phyloP scores from a whole-genome alignment of 495 filamentous ascomycete genomes.

The Amphirosellinia nigrospora region DNA sequence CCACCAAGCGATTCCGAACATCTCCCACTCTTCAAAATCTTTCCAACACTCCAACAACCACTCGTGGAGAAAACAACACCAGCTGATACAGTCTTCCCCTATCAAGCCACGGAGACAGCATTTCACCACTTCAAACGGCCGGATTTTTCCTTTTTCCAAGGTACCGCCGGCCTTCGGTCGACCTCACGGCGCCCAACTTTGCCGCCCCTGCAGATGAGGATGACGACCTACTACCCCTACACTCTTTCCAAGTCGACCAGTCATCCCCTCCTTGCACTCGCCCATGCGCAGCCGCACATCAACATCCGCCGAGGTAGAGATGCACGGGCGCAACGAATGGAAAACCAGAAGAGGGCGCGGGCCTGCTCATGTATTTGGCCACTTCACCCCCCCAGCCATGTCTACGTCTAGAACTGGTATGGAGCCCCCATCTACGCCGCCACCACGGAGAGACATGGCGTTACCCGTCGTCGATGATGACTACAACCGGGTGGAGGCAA shows the following conservation, averaged over 20 bases:
- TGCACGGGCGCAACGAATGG: constrained; percentile 39
- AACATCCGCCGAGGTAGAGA: constrained; percentile 44
- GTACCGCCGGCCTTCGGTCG: constrained; percentile 63
- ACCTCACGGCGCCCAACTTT: constrained; percentile 68
- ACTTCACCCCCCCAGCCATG: constrained; percentile 83
- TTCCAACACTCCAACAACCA: constrained; percentile 57
- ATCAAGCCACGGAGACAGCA: constrained; percentile 69
- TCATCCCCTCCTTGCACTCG: constrained; percentile 83
- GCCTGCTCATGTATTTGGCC: constrained; percentile 88
- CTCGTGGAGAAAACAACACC: constrained; percentile 76
- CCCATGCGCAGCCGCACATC: constrained; percentile 64
- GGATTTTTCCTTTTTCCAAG: constrained; percentile 73
- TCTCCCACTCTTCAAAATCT: constrained; percentile 67
- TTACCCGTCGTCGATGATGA: constrained; percentile 89
- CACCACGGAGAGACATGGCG: constrained; percentile 71
- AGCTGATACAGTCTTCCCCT: constrained; percentile 83
- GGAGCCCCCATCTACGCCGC: constrained; percentile 87
- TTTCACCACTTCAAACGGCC: constrained; percentile 66
- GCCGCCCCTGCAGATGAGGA: constrained; percentile 76
- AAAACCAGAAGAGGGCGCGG: constrained; percentile 79
- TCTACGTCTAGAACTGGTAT: constrained; percentile 47
- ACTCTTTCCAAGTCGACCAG: constrained; percentile 69
- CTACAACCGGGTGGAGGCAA: constrained; percentile 74
- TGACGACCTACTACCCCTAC: constrained; percentile 75
- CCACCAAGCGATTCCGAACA: constrained; percentile 71